These are phyloP conservation scores for Globisporangium radiosum DNA, from an alignment of 352 stramenopile genomes.

Conservation along the genomic window DNA sequence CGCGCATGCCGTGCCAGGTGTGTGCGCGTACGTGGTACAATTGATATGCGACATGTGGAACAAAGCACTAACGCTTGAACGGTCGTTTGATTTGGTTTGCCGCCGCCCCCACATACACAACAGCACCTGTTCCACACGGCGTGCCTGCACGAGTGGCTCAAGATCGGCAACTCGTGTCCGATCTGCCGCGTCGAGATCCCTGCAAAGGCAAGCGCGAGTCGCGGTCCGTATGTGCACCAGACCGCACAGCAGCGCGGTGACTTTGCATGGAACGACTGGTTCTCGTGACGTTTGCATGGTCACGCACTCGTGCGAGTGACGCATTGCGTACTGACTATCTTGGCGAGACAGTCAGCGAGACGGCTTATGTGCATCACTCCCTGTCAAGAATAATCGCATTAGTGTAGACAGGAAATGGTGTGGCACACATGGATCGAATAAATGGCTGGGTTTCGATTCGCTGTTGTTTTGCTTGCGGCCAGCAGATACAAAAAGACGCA, in stretches of 20 bases:
- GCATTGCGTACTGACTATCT: background rate
- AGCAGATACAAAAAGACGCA: background rate
- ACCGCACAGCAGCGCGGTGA: conserved; percentile 42
- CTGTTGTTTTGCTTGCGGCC: background rate
- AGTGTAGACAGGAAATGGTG: background rate
- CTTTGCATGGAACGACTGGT: conserved; percentile 74
- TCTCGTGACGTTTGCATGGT: conserved; percentile 30
- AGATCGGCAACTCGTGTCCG: conserved; percentile 79
- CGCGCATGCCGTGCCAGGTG: conserved; percentile 67
- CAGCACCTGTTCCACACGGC: conserved; percentile 81
- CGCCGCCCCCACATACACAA: no score
- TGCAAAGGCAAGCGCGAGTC: conserved; percentile 32
- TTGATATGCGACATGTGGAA: background rate
- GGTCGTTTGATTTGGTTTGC: no score
- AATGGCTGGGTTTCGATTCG: background rate
- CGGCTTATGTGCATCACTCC: background rate
- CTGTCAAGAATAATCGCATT: background rate
- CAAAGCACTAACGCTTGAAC: no score
- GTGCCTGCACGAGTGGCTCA: conserved; percentile 74
- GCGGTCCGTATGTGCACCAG: conserved; percentile 19
- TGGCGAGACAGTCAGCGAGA: background rate
- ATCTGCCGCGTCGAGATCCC: conserved; percentile 75
- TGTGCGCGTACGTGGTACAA: background rate
- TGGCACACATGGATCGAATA: background rate
- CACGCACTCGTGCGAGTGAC: background rate